A percentile compares a stretch with the other conserved stretches of the same genome.
These are phyloP conservation scores for Ogataea trehaloabstinens DNA, from an alignment of 805 yeast species.

Conservation along the genomic window DNA sequence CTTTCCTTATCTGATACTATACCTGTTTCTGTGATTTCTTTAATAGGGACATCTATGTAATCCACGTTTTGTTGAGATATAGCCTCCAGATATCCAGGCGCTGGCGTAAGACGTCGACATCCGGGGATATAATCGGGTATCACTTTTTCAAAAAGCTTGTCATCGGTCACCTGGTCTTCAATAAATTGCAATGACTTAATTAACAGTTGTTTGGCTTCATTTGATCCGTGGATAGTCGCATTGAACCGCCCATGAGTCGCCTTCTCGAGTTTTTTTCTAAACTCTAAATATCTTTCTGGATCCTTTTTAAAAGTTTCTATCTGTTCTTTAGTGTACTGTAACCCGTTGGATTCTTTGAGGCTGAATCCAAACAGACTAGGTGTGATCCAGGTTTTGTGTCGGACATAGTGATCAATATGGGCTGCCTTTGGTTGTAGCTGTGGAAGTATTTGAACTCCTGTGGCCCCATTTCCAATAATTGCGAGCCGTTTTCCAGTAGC, in stretches of 20 bases:
- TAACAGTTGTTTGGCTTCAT: not conserved
- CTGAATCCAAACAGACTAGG: conserved; percentile 1
- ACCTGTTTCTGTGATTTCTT: not conserved
- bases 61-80: not conserved
- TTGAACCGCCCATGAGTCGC: conserved; percentile 2
- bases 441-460: conserved; percentile 1
- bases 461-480: conserved; percentile 2
- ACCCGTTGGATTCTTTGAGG: not conserved
- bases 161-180: not conserved
- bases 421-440: not conserved
- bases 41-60: not conserved
- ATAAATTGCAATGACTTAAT: not conserved
- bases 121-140: conserved; percentile 1
- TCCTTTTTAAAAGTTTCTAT: not conserved
- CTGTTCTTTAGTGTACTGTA: not conserved
- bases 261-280: not conserved
- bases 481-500: not conserved
- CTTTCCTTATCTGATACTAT: not conserved
- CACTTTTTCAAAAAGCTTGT: not conserved
- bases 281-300: not conserved
- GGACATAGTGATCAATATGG: conserved; percentile 1
- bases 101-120: conserved; percentile 1
- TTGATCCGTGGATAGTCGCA: not conserved
- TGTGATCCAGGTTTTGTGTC: conserved; percentile 1
- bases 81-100: not conserved